phyloP scores from a whole-genome alignment of 1,284 basidiomycete genomes.

The Cystobasidiaceae sp. region DNA sequence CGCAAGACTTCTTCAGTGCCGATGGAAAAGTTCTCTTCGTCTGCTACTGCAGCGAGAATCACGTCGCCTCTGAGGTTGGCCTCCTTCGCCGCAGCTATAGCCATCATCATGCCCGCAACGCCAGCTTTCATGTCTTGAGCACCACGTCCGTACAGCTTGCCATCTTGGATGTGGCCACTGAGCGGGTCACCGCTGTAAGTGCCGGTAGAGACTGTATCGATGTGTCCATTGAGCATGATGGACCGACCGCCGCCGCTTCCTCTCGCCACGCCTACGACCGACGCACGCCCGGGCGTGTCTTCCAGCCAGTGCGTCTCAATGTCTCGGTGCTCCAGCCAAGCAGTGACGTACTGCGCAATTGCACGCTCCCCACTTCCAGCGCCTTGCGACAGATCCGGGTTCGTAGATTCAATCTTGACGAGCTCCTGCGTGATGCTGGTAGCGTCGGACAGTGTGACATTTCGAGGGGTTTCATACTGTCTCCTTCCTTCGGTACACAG shows the following conservation, averaged over 20 bases:
- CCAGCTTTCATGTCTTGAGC: slow-evolving; percentile 16
- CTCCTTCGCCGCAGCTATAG: background rate
- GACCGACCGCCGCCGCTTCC: background rate
- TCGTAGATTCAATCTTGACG: slow-evolving; percentile 5
- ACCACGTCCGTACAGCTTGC: background rate
- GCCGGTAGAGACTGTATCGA: slow-evolving; percentile 8
- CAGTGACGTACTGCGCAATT: slow-evolving; percentile 14
- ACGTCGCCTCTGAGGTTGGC: background rate
- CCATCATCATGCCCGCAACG: slow-evolving; percentile 1
- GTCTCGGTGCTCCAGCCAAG: slow-evolving; percentile 14
- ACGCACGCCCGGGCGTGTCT: background rate
- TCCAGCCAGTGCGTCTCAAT: slow-evolving; percentile 12
- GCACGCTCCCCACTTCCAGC: background rate
- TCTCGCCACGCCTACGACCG: slow-evolving; percentile 3
- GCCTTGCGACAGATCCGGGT: background rate
- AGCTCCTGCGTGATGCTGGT: slow-evolving; percentile 10
- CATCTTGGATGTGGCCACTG: background rate
- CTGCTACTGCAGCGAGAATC: slow-evolving; percentile 7
- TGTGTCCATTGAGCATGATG: slow-evolving; percentile 20
- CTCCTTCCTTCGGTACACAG: slow-evolving; percentile 8
- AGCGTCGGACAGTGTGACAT: background rate
- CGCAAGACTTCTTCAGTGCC: slow-evolving; percentile 10
- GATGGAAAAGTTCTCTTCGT: slow-evolving; percentile 11
- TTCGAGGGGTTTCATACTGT: background rate
- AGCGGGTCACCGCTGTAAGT: slow-evolving; percentile 13